Conservation (phyloP, 1,284 basidiomycete genomes). For the Porphyrellus sp. region DNA sequence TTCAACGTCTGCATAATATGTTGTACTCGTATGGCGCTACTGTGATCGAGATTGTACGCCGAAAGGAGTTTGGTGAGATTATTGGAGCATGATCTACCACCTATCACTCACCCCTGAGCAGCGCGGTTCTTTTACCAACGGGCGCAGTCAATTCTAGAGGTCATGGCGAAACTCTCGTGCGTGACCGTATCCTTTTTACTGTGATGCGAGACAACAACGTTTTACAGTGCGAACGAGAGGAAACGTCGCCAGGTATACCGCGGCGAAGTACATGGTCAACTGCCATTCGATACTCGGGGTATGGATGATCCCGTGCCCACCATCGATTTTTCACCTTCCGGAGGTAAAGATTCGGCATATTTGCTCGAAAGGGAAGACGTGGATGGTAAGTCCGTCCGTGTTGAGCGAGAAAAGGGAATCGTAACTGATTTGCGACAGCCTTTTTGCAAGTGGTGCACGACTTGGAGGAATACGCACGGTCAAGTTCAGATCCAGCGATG, state of each 20-base stretch:
- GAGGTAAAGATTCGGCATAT: constrained; percentile 53
- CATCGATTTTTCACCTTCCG: constrained; percentile 73
- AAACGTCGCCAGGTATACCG: constrained; percentile 77
- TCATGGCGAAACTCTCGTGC: constrained; percentile 80
- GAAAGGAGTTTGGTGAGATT: constrained; percentile 79
- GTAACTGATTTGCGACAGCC: constrained; percentile 38
- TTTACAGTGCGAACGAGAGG: constrained; percentile 60
- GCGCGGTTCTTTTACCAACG: constrained; percentile 77
- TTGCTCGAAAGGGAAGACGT: constrained; percentile 70
- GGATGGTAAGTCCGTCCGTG: constrained; percentile 49
- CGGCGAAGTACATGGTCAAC: constrained; percentile 72
- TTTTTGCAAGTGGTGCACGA: constrained; percentile 64
- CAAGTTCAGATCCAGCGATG: constrained; percentile 44
- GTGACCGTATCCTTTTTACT: constrained; percentile 28
- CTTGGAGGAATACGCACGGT: constrained; percentile 53
- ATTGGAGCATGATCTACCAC: background rate
- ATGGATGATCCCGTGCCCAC: constrained; percentile 75
- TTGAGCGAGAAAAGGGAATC: background rate
- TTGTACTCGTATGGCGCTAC: constrained; percentile 92
- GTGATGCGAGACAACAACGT: background rate
- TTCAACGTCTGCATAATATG: constrained; percentile 86
- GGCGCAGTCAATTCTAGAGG: constrained; percentile 73
- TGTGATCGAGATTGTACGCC: constrained; percentile 84
- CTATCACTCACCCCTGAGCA: constrained; percentile 29
- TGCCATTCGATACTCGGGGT: constrained; percentile 74